These are phyloP conservation scores for Collybia mongolica DNA, from an alignment of 768 basidiomycete genomes.

Conservation along the genomic window DNA sequence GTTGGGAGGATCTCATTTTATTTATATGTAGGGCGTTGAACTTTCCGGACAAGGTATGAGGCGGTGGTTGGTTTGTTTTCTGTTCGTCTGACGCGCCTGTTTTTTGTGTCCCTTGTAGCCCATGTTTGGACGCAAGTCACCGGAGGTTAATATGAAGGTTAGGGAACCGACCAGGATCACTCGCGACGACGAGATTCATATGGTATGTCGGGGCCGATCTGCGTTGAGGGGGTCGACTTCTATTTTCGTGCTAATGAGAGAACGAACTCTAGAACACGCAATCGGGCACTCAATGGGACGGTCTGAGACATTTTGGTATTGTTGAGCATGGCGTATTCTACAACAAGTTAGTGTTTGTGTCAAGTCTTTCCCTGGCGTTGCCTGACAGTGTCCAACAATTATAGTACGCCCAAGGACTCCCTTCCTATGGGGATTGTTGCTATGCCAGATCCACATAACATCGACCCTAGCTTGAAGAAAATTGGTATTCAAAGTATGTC, in stretches of 20 bases:
- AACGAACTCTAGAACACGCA: conserved; percentile 56
- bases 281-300: conserved; percentile 72
- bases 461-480: conserved; percentile 45
- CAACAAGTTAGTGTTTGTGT: conserved; percentile 46
- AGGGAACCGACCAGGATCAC: conserved; percentile 22
- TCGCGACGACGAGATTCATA: conserved; percentile 55
- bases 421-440: conserved; percentile 45
- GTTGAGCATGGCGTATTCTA: conserved; percentile 55
- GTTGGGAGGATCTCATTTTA: neutral
- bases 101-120: conserved; percentile 38
- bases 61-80: neutral
- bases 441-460: conserved; percentile 46
- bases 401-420: conserved; percentile 40
- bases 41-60: conserved; percentile 57
- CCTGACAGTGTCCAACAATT: neutral
- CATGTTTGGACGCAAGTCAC: conserved; percentile 51
- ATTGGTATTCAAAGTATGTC: conserved; percentile 71
- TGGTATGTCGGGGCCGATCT: conserved; percentile 32
- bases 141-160: conserved; percentile 44
- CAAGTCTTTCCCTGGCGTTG: neutral
- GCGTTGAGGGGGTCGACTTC: neutral
- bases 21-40: conserved; percentile 54
- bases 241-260: neutral
- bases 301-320: conserved; percentile 58
- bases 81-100: neutral